Evolutionary conservation across 2,329 filamentous ascomycete genomes (phyloP), one percentile per base, ranked within the genome.

Genomic region (Cercospora brassicicola): DNA sequence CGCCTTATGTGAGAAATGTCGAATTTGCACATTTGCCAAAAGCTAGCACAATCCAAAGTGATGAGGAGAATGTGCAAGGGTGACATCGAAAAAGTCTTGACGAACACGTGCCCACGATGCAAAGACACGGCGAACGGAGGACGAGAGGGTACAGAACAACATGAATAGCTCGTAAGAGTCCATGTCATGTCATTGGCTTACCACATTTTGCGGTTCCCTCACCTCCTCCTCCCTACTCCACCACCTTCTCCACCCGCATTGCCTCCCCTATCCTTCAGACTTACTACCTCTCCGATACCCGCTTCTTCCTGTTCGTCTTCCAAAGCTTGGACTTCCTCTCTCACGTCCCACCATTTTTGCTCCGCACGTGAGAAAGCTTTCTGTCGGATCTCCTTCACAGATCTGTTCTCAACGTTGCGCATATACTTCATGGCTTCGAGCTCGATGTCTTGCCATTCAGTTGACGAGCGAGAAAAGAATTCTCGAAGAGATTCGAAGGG

Each of bases 321-420:
- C 76, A 98, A 81, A 6, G 89, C 91, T 64, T 90, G 91, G 72
- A 99, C 91, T 82, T 98, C 94, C 82, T 99, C 95, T 74, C 95
- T 87, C 78, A 91, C 93, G 84, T 97, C 95, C 95, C 95, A 99
- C 95, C 95, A 99, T 79, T 96, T 97, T 82, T 94, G 91, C 80
- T 99, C 95, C 48, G 94, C 94, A 71, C 93, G 86, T 77, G 93
- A 90, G 78, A 97, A 99, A 0, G 93, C 95, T 78, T 89, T 89
- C 75, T 94, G 91, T 79, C 96, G 93, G 75, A 98, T 89, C 82
- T 98, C 95, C 84, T 99, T 99, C 76, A 96, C 84, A 0, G 88
- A 85, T 71, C 92, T 85, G 48, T 88, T 85, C 78, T 91, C 90
- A 2, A 87, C 86, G 71, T 89, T 86, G 36, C 87, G 87, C 79